A percentile compares a stretch with the other conserved stretches of the same genome.
Evolutionary conservation across 2,329 filamentous ascomycete genomes (phyloP).

Genomic region (Mollisia scopiformis): DNA sequence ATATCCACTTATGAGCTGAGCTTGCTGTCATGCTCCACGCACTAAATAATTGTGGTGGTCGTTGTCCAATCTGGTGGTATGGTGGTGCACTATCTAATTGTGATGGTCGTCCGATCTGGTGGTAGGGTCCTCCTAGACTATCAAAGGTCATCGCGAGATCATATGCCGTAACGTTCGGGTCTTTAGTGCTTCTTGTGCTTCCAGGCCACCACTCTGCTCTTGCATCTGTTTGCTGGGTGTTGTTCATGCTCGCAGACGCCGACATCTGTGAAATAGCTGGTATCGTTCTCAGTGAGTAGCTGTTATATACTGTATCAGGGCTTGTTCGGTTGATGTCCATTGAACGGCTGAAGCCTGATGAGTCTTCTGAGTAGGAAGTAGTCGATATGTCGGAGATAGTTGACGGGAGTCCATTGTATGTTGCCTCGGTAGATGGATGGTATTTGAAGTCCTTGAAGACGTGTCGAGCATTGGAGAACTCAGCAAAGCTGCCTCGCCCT

Average conservation of each 20-base stretch:
- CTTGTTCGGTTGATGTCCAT: slow-evolving; percentile 17
- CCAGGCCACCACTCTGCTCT: slow-evolving; percentile 20
- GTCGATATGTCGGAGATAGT: slow-evolving; percentile 9
- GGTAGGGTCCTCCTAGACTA: slow-evolving; percentile 24
- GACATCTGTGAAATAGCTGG: slow-evolving; percentile 8
- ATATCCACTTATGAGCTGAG: slow-evolving; percentile 15
- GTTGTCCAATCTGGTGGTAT: slow-evolving; percentile 1
- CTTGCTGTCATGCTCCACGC: slow-evolving; percentile 14
- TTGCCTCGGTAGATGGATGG: slow-evolving; percentile 7
- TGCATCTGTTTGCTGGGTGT: neutral
- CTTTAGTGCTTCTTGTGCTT: neutral
- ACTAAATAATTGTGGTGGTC: slow-evolving; percentile 9
- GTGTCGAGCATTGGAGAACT: slow-evolving; percentile 22
- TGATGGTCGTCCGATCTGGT: slow-evolving; percentile 2
- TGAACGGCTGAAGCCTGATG: slow-evolving; percentile 3
- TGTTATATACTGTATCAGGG: slow-evolving; percentile 19
- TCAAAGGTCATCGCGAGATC: slow-evolving; percentile 15
- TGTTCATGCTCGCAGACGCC: neutral
- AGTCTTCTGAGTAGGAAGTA: slow-evolving; percentile 12
- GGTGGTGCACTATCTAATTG: slow-evolving; percentile 13
- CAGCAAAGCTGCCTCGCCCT: slow-evolving; percentile 26
- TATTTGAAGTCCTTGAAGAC: slow-evolving; percentile 17
- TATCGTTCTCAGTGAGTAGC: slow-evolving; percentile 15
- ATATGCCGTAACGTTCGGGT: slow-evolving; percentile 7
- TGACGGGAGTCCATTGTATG: slow-evolving; percentile 3